phyloP scores from a whole-genome alignment of 257 asterid species.

The Cinchona pubescens region DNA sequence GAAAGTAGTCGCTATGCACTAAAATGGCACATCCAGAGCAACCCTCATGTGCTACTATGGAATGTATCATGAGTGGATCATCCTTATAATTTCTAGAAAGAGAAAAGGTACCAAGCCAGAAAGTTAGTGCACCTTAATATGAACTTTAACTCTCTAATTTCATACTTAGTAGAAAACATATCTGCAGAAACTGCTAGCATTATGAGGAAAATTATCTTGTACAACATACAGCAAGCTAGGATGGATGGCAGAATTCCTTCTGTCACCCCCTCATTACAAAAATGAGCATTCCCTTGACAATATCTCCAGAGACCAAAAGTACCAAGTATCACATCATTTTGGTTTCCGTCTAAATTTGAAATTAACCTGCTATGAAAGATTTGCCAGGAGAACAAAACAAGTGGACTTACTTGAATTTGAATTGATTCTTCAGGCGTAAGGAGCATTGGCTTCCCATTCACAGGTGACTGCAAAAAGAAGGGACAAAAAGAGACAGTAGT shows the following conservation, averaged over 20 bases:
- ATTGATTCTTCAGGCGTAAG: slow-evolving; percentile 98
- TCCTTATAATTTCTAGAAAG: not conserved
- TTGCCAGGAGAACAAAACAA: not conserved
- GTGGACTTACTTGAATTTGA: slow-evolving; percentile 72
- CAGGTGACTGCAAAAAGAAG: slow-evolving; percentile 73
- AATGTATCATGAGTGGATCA: not conserved
- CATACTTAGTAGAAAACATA: too few species aligned
- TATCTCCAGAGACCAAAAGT: slow-evolving; percentile 1
- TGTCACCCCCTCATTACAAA: not conserved
- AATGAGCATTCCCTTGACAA: not conserved
- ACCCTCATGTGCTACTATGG: too few species aligned
- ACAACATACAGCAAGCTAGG: not conserved
- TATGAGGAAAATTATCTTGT: not conserved
- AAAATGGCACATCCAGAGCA: too few species aligned
- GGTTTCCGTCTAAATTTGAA: too few species aligned
- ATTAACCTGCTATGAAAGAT: not conserved
- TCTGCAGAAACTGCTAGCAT: not conserved
- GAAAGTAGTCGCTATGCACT: too few species aligned
- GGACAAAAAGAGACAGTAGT: not conserved
- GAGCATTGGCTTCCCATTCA: slow-evolving; percentile 96
- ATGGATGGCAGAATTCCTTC: not conserved
- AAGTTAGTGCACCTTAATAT: too few species aligned
- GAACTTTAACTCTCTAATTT: too few species aligned
- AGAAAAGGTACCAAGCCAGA: not conserved
- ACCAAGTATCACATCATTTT: slow-evolving; percentile 5